Conservation (phyloP, 192 early-diverging fungal species). For the Coemansia sp. region DNA sequence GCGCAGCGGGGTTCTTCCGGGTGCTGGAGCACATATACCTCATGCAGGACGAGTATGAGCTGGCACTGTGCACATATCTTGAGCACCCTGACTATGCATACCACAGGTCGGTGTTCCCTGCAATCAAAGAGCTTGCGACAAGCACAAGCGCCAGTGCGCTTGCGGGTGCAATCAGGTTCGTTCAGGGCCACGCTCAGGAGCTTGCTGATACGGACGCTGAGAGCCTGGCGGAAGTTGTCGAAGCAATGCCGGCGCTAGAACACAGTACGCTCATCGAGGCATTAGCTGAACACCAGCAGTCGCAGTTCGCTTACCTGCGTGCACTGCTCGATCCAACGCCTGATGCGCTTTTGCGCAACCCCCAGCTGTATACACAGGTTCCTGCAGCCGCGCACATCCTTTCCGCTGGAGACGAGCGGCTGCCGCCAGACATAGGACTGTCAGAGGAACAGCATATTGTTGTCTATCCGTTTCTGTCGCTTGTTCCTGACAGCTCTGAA, state of each 20-base stretch:
- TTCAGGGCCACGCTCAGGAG: constrained; percentile 11
- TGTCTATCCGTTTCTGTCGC: constrained; percentile 41
- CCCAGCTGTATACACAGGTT: neutral
- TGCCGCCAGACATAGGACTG: constrained; percentile 46
- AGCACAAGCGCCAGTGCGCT: neutral
- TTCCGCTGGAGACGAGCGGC: constrained; percentile 28
- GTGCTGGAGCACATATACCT: constrained; percentile 47
- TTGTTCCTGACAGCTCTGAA: constrained; percentile 27
- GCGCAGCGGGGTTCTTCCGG: constrained; percentile 44
- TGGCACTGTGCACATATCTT: constrained; percentile 43
- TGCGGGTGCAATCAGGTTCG: constrained; percentile 20
- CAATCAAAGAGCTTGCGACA: constrained; percentile 30
- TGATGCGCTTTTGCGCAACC: constrained; percentile 10
- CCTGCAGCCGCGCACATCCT: neutral
- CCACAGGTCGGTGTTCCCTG: constrained; percentile 38
- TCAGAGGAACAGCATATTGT: constrained; percentile 50
- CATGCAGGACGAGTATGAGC: constrained; percentile 28
- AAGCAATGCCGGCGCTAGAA: constrained; percentile 17
- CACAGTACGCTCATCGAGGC: constrained; percentile 20
- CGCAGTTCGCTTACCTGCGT: constrained; percentile 45
- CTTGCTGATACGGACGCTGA: constrained; percentile 45
- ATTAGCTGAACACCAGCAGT: constrained; percentile 16
- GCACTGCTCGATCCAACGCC: constrained; percentile 43
- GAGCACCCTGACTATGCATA: constrained; percentile 43
- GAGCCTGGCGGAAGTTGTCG: constrained; percentile 28